phyloP scores from a whole-genome alignment of 805 yeast species.

The Alloascoidea africana region DNA sequence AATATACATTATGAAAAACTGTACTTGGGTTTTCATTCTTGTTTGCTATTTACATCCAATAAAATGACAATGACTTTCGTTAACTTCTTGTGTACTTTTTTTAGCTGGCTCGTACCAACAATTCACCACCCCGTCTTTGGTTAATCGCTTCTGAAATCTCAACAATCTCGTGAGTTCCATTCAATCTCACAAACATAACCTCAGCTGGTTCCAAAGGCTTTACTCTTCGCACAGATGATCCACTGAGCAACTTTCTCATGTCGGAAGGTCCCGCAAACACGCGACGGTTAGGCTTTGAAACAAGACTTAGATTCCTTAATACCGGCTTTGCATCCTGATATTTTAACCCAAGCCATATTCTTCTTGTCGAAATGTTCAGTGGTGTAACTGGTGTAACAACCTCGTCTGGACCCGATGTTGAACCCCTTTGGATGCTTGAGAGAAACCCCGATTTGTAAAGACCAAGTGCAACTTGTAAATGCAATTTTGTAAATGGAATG shows the following conservation, averaged over 20 bases:
- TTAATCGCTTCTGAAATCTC: constrained; percentile 82
- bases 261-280: constrained; percentile 50
- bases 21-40: too few relatives aligned
- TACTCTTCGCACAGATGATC: constrained; percentile 58
- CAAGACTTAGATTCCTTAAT: constrained; percentile 49
- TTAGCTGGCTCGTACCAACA: constrained; percentile 53
- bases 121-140: constrained; percentile 57
- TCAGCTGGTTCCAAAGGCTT: constrained; percentile 85
- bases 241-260: constrained; percentile 58
- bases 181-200: constrained; percentile 49
- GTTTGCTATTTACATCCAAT: background rate
- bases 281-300: constrained; percentile 76
- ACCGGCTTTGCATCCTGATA: constrained; percentile 74
- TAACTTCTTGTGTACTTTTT: background rate
- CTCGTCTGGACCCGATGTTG: constrained; percentile 67
- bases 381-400: constrained; percentile 50
- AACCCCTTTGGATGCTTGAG: constrained; percentile 73
- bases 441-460: constrained; percentile 86
- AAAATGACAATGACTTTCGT: too few relatives aligned
- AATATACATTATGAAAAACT: too few relatives aligned
- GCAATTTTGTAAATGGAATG: constrained; percentile 71
- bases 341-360: constrained; percentile 86
- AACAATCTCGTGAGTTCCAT: constrained; percentile 33
- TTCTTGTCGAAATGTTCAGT: constrained; percentile 71
- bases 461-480: constrained; percentile 70